Evolutionary conservation across 495 filamentous ascomycete genomes (phyloP), one percentile per base, ranked within the genome.

Genomic region (Glonium stellatum): DNA sequence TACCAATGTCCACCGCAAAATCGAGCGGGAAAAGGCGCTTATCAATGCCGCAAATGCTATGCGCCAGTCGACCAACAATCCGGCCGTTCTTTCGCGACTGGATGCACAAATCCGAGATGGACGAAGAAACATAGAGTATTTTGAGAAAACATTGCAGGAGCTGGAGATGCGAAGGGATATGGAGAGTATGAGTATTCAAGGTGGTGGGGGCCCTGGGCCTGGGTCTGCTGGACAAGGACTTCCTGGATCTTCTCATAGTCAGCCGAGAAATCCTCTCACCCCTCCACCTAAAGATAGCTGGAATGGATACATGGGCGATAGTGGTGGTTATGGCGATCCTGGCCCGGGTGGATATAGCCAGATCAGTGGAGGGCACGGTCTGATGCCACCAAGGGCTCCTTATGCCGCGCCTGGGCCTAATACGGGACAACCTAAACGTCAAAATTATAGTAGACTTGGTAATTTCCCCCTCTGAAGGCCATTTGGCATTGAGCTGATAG

Each of bases 391-490:
- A 19, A 79, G 86, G 56, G 84, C 86, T 59, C 92, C 92, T 5
- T 97, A 84, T 71, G 79, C 85, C 13, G 87, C 89, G 21, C 83
- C 87, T 27, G 84, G 81, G 31, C 89, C 89, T 22, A 57, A 55
- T 10, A 76, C 81, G 41, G 79, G 84, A 52, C 76, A 80, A 54
- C 79, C 87, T 39, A 88, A 90, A 54, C 91, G 87, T 71, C 87
- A 89, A 23, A 96, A 97, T 71, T 99, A 90, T 72, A 93, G 89
- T 65, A 97, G 95, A 75, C 86, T 99, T 67, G 93, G 93, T 98
- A 77, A 62, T 84, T 76, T 41, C 57, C 59, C 54, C 41, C 35
- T 44, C 44, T 18, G 48, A 18, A 25, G 36, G 42, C 23, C 8
- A 6, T 15, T 23, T 54, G 10, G 19, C 21, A 25, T 42, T 27